Base-by-base conservation (phyloP, 1,284 basidiomycete genomes). In the Trichosporon sp. region DNA sequence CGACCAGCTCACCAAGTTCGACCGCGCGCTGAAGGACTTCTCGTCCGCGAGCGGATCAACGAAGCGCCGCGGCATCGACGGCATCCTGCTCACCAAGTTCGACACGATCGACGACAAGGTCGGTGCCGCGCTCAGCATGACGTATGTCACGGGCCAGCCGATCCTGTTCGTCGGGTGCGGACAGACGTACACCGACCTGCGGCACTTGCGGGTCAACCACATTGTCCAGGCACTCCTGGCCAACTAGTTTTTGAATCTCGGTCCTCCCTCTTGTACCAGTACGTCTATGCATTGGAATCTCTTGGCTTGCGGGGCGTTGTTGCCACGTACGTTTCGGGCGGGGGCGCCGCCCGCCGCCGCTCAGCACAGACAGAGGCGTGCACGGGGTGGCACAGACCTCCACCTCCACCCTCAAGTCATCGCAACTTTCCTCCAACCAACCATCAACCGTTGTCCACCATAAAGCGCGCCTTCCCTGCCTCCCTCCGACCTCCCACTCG, bases 101-200 rank as follows among this genome's bases (percentile, higher is more conserved):
- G 95, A 98, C 80, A 98, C 95, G 0, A 95, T 98, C 68, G 74
- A 83, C 74, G 78, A 78, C 47, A 81, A 96, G 90, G 95, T 98
- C 66, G 95, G 95, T 47, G 95, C 95, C 2, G 95, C 95, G 11
- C 86, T 98, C 66, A 95, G 92, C 3, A 98, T 98, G 95, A 96
- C 95, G 51, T 97, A 96, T 82, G 92, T 96, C 56, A 98, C 95
- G 3, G 94, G 95, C 23, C 94, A 97, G 79, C 95, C 95, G 11
- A 97, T 98, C 81, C 87, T 97, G 29, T 98, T 98, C 80, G 93
- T 98, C 73, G 95, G 95, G 12, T 96, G 94, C 78, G 95, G 95
- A 51, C 93, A 96, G 89, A 98, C 95, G 2, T 98, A 97, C 81
- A 96, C 93, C 51, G 95, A 98, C 83, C 83, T 98, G 74, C 86